Evolutionary conservation across 441 rosid species (phyloP).

Genomic region (Lepidium campestre): DNA sequence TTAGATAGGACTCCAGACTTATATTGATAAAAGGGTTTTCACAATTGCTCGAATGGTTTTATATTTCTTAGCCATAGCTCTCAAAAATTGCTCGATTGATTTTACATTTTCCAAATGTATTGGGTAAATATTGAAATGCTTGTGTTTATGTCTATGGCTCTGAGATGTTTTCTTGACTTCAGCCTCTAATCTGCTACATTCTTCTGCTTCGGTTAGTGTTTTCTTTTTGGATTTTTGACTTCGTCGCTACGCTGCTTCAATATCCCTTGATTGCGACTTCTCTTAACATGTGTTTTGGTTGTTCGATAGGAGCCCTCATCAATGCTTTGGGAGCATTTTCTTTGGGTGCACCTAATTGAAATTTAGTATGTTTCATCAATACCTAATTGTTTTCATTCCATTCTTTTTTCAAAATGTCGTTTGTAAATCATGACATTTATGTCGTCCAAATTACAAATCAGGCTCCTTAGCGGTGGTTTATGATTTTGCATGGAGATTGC

Average conservation of each 20-base stretch:
- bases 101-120: no score
- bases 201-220: no score
- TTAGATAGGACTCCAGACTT: no score
- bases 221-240: no score
- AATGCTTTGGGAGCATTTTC: conserved; percentile 74
- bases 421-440: background rate
- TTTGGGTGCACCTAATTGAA: conserved; percentile 79
- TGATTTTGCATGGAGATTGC: background rate
- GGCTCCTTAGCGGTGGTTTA: background rate
- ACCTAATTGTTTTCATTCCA: background rate
- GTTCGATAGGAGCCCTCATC: conserved; percentile 51
- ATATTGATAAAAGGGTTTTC: no score
- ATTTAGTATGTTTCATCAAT: conserved; percentile 45
- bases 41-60: no score
- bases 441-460: background rate
- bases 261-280: background rate
- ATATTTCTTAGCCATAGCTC: no score
- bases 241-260: background rate
- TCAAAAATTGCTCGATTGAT: no score
- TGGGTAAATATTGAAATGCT: no score
- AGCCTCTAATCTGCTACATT: no score
- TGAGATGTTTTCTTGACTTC: no score
- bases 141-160: no score
- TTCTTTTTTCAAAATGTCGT: background rate
- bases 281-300: conserved; percentile 3